These are phyloP conservation scores for Daldinia grandis DNA, from an alignment of 495 filamentous ascomycete species.

Conservation along the genomic window DNA sequence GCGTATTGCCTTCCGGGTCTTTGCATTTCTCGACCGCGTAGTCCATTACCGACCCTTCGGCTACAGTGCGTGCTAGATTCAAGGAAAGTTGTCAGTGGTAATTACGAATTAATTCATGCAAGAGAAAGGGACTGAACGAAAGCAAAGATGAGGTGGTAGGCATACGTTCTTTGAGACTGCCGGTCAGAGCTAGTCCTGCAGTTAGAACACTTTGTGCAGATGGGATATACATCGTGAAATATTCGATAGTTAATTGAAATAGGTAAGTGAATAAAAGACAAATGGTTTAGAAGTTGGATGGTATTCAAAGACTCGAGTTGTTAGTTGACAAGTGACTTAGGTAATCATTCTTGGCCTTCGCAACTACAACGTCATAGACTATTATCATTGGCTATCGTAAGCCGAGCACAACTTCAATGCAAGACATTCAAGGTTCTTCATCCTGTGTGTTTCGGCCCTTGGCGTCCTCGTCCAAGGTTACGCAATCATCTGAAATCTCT, in stretches of 20 bases:
- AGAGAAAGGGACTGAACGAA: background rate
- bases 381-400: background rate
- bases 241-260: background rate
- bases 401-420: background rate
- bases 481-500: no score
- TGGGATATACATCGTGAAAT: conserved; percentile 45
- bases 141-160: conserved; percentile 1
- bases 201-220: conserved; percentile 44
- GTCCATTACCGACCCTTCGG: conserved; percentile 46
- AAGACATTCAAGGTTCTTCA: background rate
- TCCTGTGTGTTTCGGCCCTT: background rate
- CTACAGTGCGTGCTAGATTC: conserved; percentile 34
- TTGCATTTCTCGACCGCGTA: conserved; percentile 48
- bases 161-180: conserved; percentile 37
- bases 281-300: background rate
- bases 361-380: conserved; percentile 21
- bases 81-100: background rate
- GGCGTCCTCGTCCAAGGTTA: no score
- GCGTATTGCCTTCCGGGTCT: conserved; percentile 45
- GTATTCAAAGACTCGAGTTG: background rate
- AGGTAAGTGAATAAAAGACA: background rate
- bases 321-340: background rate
- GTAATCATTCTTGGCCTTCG: background rate
- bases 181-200: conserved; percentile 45
- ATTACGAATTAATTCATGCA: background rate